Conservation (phyloP, 2,329 filamentous ascomycete species). For the Fusarium sp. region DNA sequence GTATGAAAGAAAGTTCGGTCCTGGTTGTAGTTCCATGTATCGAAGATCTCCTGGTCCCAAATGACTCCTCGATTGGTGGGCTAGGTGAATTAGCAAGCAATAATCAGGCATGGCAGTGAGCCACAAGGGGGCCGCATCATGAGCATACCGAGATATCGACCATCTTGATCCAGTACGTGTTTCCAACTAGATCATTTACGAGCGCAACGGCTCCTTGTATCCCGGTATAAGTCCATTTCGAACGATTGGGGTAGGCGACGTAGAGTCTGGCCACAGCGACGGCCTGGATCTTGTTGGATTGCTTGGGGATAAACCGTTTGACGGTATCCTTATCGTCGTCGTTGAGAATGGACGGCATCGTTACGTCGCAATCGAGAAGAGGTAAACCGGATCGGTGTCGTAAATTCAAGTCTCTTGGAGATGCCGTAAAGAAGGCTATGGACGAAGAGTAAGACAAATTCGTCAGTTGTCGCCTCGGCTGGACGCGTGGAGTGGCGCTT, state of each 20-base stretch:
- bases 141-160: slow-evolving; percentile 87
- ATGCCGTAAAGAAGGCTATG: slow-evolving; percentile 7
- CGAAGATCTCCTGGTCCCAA: slow-evolving; percentile 98
- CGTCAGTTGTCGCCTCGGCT: slow-evolving; percentile 27
- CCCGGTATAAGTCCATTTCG: slow-evolving; percentile 93
- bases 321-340: slow-evolving; percentile 97
- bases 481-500: slow-evolving; percentile 45
- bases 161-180: slow-evolving; percentile 97
- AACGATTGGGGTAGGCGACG: slow-evolving; percentile 86
- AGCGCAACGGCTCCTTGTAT: slow-evolving; percentile 92
- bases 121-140: slow-evolving; percentile 16
- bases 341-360: slow-evolving; percentile 76
- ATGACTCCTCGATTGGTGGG: slow-evolving; percentile 84
- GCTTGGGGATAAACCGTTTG: slow-evolving; percentile 92
- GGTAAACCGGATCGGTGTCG: background rate
- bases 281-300: slow-evolving; percentile 96
- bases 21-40: slow-evolving; percentile 94
- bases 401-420: slow-evolving; percentile 1
- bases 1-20: slow-evolving; percentile 98
- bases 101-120: slow-evolving; percentile 12
- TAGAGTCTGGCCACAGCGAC: slow-evolving; percentile 94
- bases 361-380: slow-evolving; percentile 38
- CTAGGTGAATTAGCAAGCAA: slow-evolving; percentile 55
- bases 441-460: slow-evolving; percentile 24
- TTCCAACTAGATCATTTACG: slow-evolving; percentile 91